Conservation (phyloP, 1,139 yeast genomes). For the Pichia sp. region DNA sequence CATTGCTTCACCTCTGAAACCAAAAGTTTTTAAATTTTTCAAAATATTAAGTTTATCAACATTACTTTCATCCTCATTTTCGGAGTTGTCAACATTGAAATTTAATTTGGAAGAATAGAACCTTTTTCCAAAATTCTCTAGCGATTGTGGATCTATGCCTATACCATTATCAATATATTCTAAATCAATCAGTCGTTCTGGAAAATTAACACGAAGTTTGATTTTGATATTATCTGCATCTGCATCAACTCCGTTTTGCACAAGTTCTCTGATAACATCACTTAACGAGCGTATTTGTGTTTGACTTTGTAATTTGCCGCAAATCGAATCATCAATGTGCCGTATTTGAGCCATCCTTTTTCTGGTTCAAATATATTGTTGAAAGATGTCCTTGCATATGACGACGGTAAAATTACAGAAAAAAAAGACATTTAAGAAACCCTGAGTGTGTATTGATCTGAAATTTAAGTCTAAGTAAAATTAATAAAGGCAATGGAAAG, state of each 20-base stretch:
- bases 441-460: no score
- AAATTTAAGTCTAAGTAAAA: no score
- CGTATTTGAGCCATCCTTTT: slow-evolving; percentile 6
- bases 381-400: no score
- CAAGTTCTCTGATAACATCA: slow-evolving; percentile 59
- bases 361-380: no score
- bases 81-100: background rate
- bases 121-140: slow-evolving; percentile 53
- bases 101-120: slow-evolving; percentile 65
- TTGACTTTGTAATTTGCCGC: slow-evolving; percentile 12
- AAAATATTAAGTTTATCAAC: slow-evolving; percentile 42
- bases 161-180: slow-evolving; percentile 69
- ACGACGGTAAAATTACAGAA: no score
- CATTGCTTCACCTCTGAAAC: slow-evolving; percentile 76
- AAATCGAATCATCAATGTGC: background rate
- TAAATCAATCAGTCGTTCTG: slow-evolving; percentile 37
- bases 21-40: slow-evolving; percentile 46
- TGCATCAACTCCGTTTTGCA: slow-evolving; percentile 81
- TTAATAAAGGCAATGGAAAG: no score
- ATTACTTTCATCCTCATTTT: background rate
- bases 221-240: slow-evolving; percentile 53
- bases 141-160: slow-evolving; percentile 59
- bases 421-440: no score
- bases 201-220: slow-evolving; percentile 45
- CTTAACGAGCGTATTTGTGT: slow-evolving; percentile 4